Base-by-base conservation (phyloP, 2,329 filamentous ascomycete genomes). In the Cercospora sp. region DNA sequence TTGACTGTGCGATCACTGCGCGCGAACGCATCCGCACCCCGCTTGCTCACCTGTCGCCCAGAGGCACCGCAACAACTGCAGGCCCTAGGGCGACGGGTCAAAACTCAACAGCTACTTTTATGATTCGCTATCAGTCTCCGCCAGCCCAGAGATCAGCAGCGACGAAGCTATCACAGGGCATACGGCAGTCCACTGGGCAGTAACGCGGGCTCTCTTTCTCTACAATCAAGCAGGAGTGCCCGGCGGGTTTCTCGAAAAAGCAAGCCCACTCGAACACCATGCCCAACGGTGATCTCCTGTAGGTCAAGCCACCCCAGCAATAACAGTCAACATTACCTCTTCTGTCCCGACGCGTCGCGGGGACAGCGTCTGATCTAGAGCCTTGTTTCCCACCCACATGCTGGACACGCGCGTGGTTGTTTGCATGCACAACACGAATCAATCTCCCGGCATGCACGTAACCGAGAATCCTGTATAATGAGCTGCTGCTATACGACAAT, bases 381-480 rank as follows among this genome's bases (percentile, higher is more conserved):
- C 36, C 59, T 26, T 26, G 26, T 26, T 42, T 61, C 33, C 33
- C 23, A 18, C 23, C 30, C 23, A n/a, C 26, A 28, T 28, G 30
- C 36, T 42, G 36, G 18, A 36, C 59, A 45, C 59, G 36, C 18
- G 59, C 39, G 31, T 61, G 36, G 36, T 61, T 28, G 59, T 61
- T 61, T 48, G 33, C 59, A 42, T 31, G 59, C 59, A 30, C 36
- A 42, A 61, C 59, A 48, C 59, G 36, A 61, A 42, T 61, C 59
- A 39, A 61, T 39, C 58, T 42, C 9, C 58, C 58, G 59, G 53
- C 53, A 42, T 61, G 59, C 59, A 61, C 33, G n/a, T 61, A 61
- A 28, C 30, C 59, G 59, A 48, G 39, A n/a, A 45, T 39, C 20
- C 18, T 16, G 59, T 61, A 30, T 61, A 23, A 61, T 61, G 55